Evolutionary conservation across 192 early-diverging fungal genomes (phyloP).

Genomic region (Gonapodya prolifera): DNA sequence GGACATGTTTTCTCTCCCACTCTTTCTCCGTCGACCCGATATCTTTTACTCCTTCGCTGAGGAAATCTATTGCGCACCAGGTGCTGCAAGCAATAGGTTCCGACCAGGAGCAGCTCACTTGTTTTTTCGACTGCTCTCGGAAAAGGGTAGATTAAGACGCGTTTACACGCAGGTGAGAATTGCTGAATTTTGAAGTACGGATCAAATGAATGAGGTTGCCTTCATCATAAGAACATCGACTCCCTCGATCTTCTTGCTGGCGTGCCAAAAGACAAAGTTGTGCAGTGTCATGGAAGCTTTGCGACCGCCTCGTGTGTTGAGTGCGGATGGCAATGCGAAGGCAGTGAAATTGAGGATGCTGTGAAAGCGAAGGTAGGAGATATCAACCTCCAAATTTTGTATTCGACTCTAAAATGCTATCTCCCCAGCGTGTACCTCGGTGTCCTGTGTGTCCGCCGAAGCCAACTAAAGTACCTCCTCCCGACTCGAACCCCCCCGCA

Average conservation of each 20-base stretch:
- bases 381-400: not conserved
- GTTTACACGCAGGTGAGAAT: not conserved
- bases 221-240: conserved; percentile 18
- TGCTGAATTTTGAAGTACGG: not conserved
- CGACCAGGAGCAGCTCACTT: not conserved
- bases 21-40: conserved; percentile 36
- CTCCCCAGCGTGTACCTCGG: not conserved
- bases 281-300: conserved; percentile 96
- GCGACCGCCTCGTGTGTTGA: conserved; percentile 80
- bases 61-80: conserved; percentile 12
- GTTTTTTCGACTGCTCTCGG: not conserved
- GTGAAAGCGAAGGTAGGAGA: conserved; percentile 42
- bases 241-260: conserved; percentile 80
- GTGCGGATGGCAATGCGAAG: conserved; percentile 63
- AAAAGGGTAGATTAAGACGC: not conserved
- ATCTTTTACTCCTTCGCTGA: conserved; percentile 93
- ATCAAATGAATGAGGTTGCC: not conserved
- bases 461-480: not conserved
- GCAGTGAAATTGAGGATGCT: conserved; percentile 63
- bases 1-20: not conserved
- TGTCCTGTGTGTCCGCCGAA: not conserved
- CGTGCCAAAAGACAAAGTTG: conserved; percentile 45
- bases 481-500: not conserved
- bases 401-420: not conserved
- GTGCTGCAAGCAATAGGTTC: not conserved